Evolutionary conservation across 2,329 filamentous ascomycete species (phyloP).

Genomic region (Botryotinia narcissicola): DNA sequence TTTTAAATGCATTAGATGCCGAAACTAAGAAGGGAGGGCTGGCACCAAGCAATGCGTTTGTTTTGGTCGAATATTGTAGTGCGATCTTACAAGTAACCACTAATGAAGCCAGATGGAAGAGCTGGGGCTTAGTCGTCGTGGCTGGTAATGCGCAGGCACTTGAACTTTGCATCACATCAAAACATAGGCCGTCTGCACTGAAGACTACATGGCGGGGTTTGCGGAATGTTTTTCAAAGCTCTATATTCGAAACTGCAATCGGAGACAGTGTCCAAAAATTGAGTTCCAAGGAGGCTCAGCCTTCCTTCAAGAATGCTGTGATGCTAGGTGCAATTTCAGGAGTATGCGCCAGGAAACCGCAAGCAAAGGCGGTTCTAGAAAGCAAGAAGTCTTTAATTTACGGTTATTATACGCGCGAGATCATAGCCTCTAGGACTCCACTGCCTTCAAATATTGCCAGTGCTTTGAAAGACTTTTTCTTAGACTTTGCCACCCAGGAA

Average conservation of each 20-base stretch:
- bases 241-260: slow-evolving; percentile 30
- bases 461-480: slow-evolving; percentile 80
- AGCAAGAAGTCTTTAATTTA: slow-evolving; percentile 70
- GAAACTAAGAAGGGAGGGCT: slow-evolving; percentile 77
- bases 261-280: slow-evolving; percentile 61
- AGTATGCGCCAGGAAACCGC: slow-evolving; percentile 71
- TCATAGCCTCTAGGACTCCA: slow-evolving; percentile 72
- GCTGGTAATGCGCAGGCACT: slow-evolving; percentile 68
- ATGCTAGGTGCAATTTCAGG: slow-evolving; percentile 85
- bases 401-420: slow-evolving; percentile 79
- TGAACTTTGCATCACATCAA: slow-evolving; percentile 71
- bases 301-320: slow-evolving; percentile 68
- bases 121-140: slow-evolving; percentile 64
- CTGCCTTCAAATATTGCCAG: slow-evolving; percentile 70
- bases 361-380: slow-evolving; percentile 61
- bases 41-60: slow-evolving; percentile 77
- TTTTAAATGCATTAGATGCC: slow-evolving; percentile 64
- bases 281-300: slow-evolving; percentile 62
- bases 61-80: slow-evolving; percentile 86
- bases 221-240: slow-evolving; percentile 68
- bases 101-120: slow-evolving; percentile 60
- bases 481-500: slow-evolving; percentile 66
- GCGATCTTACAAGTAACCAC: slow-evolving; percentile 71
- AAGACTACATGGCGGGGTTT: slow-evolving; percentile 77
- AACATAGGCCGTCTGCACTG: slow-evolving; percentile 68